A percentile compares a stretch with the other conserved stretches of the same genome.
These are phyloP conservation scores for Trichocladium uniseriatum DNA, from an alignment of 495 filamentous ascomycete genomes.

Conservation along the genomic window DNA sequence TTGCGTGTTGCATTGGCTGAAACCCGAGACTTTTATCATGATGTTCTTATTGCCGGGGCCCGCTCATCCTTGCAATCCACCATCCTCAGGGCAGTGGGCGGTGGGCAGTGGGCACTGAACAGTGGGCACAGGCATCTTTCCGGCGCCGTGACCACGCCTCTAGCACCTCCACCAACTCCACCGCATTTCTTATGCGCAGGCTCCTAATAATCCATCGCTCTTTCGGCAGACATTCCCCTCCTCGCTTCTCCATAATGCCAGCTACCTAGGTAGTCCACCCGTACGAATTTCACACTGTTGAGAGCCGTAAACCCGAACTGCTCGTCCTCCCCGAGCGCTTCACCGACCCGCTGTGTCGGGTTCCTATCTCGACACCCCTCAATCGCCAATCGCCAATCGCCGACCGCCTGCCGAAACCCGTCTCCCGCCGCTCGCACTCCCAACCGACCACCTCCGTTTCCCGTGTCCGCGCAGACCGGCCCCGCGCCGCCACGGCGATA, in stretches of 20 bases:
- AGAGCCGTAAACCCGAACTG: not conserved
- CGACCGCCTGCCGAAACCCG: not conserved
- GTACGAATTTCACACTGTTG: not conserved
- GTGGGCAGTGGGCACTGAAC: no score
- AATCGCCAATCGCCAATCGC: not conserved
- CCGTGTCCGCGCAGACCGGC: not conserved
- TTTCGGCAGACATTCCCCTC: no score
- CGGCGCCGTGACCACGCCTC: conserved; percentile 1
- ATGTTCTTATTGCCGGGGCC: not conserved
- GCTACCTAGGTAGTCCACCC: no score
- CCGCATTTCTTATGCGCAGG: not conserved
- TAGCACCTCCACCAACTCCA: not conserved
- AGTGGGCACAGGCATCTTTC: not conserved
- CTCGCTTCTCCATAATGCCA: no score
- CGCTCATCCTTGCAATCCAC: conserved; percentile 2
- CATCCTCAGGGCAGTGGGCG: no score
- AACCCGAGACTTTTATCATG: not conserved
- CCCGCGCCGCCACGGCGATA: not conserved
- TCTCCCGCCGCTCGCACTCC: not conserved
- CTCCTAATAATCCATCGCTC: not conserved
- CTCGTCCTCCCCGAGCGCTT: not conserved
- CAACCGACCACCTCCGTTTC: not conserved
- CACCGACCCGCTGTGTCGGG: not conserved
- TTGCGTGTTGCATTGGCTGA: not conserved
- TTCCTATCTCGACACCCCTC: conserved; percentile 4